Evolutionary conservation across 306 rosid species (phyloP).

Genomic region (Quercus variabilis): DNA sequence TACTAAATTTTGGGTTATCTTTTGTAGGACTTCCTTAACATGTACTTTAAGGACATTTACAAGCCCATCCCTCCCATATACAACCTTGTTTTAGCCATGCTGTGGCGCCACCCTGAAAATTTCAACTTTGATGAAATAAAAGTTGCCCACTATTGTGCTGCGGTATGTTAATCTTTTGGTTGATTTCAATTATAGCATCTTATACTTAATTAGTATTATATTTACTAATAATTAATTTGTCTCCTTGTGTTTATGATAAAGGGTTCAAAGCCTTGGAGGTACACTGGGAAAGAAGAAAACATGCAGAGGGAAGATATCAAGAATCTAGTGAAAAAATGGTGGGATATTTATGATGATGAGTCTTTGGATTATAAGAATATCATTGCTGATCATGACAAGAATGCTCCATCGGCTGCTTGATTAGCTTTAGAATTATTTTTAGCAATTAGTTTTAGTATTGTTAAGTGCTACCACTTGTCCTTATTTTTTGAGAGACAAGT

Average conservation of each 20-base stretch:
- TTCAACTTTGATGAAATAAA: slow-evolving; percentile 41
- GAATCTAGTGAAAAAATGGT: slow-evolving; percentile 5
- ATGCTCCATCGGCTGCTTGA: neutral
- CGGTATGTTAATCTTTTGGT: slow-evolving; percentile 29
- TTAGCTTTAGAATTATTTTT: neutral
- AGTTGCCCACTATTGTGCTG: slow-evolving; percentile 72
- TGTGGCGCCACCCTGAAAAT: slow-evolving; percentile 70
- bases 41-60: slow-evolving; percentile 50
- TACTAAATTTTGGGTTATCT: neutral
- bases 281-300: slow-evolving; percentile 7
- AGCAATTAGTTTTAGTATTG: too few species aligned
- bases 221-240: neutral
- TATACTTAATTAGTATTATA: neutral
- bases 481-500: neutral
- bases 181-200: neutral
- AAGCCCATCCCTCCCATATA: slow-evolving; percentile 52
- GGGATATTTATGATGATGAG: slow-evolving; percentile 13
- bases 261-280: slow-evolving; percentile 17
- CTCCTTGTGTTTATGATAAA: neutral
- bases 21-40: slow-evolving; percentile 59
- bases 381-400: neutral
- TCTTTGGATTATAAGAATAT: neutral
- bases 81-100: slow-evolving; percentile 58
- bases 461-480: neutral
- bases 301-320: slow-evolving; percentile 17